phyloP scores from a whole-genome alignment of 2,329 filamentous ascomycete genomes.

The Ciborinia camelliae region DNA sequence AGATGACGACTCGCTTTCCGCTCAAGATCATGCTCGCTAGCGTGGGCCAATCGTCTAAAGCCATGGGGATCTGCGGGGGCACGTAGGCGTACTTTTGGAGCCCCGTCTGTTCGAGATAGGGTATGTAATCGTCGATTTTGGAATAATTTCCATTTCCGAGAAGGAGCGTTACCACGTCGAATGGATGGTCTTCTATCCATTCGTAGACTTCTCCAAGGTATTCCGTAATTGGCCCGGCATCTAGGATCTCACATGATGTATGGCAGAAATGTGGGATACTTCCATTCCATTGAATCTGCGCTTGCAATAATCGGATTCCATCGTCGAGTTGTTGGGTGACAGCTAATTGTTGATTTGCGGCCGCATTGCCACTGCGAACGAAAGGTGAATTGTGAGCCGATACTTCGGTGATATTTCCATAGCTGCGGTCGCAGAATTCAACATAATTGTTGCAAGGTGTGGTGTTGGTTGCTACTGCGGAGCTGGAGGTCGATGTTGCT shows the following conservation, averaged over 20 bases:
- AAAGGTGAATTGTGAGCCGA: conserved; percentile 82
- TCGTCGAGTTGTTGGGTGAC: conserved; percentile 74
- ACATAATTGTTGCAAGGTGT: conserved; percentile 75
- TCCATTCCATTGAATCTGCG: conserved; percentile 61
- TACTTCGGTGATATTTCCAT: conserved; percentile 78
- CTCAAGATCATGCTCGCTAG: conserved; percentile 70
- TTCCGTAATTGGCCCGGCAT: conserved; percentile 72
- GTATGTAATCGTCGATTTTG: conserved; percentile 58
- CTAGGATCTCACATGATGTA: conserved; percentile 75
- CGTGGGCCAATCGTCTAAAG: conserved; percentile 76
- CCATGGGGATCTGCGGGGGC: conserved; percentile 68
- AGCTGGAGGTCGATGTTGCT: conserved; percentile 43
- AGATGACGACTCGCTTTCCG: conserved; percentile 70
- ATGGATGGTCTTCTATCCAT: conserved; percentile 76
- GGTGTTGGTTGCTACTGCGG: conserved; percentile 60
- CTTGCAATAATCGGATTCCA: conserved; percentile 64
- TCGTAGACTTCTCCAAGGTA: conserved; percentile 66
- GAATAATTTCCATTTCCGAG: conserved; percentile 81
- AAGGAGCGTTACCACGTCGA: conserved; percentile 83
- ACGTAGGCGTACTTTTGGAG: conserved; percentile 70
- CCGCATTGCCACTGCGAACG: conserved; percentile 64
- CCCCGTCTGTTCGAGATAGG: conserved; percentile 67
- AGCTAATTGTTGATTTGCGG: conserved; percentile 67
- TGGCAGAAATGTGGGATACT: conserved; percentile 75
- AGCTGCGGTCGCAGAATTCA: conserved; percentile 73